Evolutionary conservation across 2,329 filamentous ascomycete genomes (phyloP).

Genomic region (Bipolaris oryzae): DNA sequence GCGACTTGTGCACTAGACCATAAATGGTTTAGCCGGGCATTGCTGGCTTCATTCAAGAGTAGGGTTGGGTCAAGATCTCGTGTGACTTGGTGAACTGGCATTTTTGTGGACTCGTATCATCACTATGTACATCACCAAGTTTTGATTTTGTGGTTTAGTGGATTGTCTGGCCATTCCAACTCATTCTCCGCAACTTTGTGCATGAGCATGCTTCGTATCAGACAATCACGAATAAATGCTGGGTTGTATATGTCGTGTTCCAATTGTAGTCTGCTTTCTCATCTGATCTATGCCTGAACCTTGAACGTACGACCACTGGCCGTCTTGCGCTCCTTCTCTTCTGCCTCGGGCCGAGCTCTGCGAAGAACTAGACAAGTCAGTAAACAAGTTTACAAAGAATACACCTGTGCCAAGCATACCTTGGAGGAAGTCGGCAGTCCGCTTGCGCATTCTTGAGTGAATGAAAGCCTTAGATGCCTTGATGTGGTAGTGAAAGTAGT

Average conservation of each 20-base stretch:
- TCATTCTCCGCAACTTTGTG: neutral
- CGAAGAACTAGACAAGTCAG: slow-evolving; percentile 75
- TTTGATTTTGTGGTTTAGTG: neutral
- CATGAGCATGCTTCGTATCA: neutral
- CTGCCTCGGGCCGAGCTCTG: slow-evolving; percentile 89
- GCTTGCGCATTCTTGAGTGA: slow-evolving; percentile 95
- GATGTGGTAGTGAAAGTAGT: slow-evolving; percentile 99
- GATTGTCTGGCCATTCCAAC: neutral
- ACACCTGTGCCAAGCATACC: slow-evolving; percentile 59
- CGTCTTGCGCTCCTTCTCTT: slow-evolving; percentile 98
- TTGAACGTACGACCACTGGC: slow-evolving; percentile 93
- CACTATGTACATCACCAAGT: neutral
- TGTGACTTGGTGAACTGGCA: neutral
- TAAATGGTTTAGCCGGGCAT: slow-evolving; percentile 1
- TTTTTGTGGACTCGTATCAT: neutral
- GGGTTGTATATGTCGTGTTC: neutral
- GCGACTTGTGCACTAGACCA: slow-evolving; percentile 22
- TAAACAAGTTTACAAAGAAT: neutral
- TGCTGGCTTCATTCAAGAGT: neutral
- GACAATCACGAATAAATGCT: neutral
- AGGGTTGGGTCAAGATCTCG: neutral
- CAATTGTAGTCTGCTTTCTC: neutral
- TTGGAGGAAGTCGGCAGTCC: slow-evolving; percentile 98
- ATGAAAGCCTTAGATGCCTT: slow-evolving; percentile 99
- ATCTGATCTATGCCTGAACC: slow-evolving; percentile 55